phyloP scores from a whole-genome alignment of 306 rosid species.

The Ochetophila trinervis region DNA sequence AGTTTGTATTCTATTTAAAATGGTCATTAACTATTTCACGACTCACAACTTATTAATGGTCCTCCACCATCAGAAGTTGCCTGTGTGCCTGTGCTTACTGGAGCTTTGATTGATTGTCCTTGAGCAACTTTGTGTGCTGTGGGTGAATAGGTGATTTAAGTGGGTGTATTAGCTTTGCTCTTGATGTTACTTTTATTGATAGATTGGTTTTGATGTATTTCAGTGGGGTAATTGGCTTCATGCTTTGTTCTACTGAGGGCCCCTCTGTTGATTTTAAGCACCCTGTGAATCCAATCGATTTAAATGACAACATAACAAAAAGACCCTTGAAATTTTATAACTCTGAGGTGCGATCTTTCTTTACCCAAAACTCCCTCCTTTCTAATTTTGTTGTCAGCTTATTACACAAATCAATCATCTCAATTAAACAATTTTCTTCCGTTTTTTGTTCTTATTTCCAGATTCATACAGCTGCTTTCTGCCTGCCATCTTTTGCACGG shows the following conservation, averaged over 20 bases:
- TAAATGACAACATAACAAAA: conserved; percentile 29
- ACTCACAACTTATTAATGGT: neutral
- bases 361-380: neutral
- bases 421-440: conserved; percentile 4
- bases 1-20: neutral
- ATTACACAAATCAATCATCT: too few species aligned
- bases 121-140: neutral
- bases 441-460: conserved; percentile 26
- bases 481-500: conserved; percentile 93
- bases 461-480: conserved; percentile 94
- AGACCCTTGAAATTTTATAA: conserved; percentile 84
- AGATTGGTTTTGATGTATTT: conserved; percentile 9
- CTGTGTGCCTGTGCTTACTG: neutral
- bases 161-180: conserved; percentile 1
- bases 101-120: neutral
- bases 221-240: conserved; percentile 99
- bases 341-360: conserved; percentile 60
- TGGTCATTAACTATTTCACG: neutral
- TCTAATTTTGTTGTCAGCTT: neutral
- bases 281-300: conserved; percentile 75
- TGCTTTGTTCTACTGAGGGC: conserved; percentile 99
- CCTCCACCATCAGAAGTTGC: neutral
- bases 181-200: conserved; percentile 21
- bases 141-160: neutral
- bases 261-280: conserved; percentile 89